Base-by-base conservation (phyloP, 192 early-diverging fungal species). In the Backusella psychrophila region DNA sequence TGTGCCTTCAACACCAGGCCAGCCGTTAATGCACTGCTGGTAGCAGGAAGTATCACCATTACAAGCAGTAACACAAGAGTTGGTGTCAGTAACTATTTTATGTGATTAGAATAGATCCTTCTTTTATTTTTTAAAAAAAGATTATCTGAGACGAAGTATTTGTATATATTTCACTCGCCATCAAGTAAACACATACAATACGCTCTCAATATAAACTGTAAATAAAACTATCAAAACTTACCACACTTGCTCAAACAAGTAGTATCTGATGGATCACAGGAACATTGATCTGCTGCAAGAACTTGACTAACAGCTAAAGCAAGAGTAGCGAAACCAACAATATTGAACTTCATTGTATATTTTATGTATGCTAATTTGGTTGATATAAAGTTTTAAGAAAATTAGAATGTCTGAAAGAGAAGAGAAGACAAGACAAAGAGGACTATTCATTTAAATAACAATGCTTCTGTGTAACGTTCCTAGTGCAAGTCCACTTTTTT, bases 221-320 rank as follows among this genome's bases (percentile, higher is more conserved):
- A 23, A 26, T 21, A 59, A 59, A 5, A 3, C 9, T 29, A 63
- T 29, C 12, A 26, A 63, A 63, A 72, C 26, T 72, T 72, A 72
- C 70, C 70, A 72, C 70, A 72, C 42, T 72, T 72, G 42, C 29
- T 33, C 7, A 72, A 26, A 29, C 70, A 72, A 29, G 39, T 72
- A 9, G 39, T 39, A 31, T 72, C 70, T 44, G 44, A 31, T 11
- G 70, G 23, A 19, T 26, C 14, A 44, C 70, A 72, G 44, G 39
- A 46, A 5, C 70, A 72, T 1, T 21, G 19, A 14, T 46, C 70
- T 31, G 70, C 70, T 23, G 70, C 23, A 26, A 63, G 23, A 8
- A 63, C 23, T 63, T 63, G 56, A 5, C 9, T 11, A 12, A 63
- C 56, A 14, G 56, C 21, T 14, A 63, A 63, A 63, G 56, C 26